Percentiles rank a stretch among this genome's conserved stretches.
Conservation (phyloP, 2,329 filamentous ascomycete genomes). For the Lachnellula willkommii region DNA sequence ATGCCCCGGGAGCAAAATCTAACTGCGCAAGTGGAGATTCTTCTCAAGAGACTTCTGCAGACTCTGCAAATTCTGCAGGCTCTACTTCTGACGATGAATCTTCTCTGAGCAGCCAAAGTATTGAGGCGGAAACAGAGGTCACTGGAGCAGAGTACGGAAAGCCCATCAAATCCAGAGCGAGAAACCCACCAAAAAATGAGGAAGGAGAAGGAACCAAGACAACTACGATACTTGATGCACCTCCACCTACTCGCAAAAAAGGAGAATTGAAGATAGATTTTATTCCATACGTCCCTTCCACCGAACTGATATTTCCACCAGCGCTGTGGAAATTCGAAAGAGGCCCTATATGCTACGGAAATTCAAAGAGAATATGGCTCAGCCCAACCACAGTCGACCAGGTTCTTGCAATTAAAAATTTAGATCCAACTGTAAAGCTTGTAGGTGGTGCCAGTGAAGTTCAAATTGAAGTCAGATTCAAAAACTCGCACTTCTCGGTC, state of each 20-base stretch:
- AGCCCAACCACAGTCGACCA: slow-evolving; percentile 82
- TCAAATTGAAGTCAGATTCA: slow-evolving; percentile 98
- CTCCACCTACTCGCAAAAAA: slow-evolving; percentile 51
- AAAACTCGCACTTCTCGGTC: slow-evolving; percentile 80
- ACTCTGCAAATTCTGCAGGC: slow-evolving; percentile 5
- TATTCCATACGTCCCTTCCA: slow-evolving; percentile 89
- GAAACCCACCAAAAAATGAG: neutral
- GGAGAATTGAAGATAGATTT: slow-evolving; percentile 56
- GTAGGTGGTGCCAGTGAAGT: slow-evolving; percentile 96
- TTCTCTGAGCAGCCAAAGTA: slow-evolving; percentile 8
- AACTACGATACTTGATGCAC: slow-evolving; percentile 11
- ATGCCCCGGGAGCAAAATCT: slow-evolving; percentile 59
- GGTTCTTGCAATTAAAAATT: slow-evolving; percentile 86
- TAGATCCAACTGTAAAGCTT: slow-evolving; percentile 80
- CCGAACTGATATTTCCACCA: slow-evolving; percentile 91
- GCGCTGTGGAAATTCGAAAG: slow-evolving; percentile 76
- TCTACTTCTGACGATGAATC: slow-evolving; percentile 9
- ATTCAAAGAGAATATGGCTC: slow-evolving; percentile 92
- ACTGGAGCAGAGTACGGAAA: slow-evolving; percentile 19
- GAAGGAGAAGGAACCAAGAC: slow-evolving; percentile 14
- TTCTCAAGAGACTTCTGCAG: neutral
- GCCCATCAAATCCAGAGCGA: slow-evolving; percentile 19
- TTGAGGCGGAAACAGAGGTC: slow-evolving; percentile 9
- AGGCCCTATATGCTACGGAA: slow-evolving; percentile 79
- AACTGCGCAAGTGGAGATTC: slow-evolving; percentile 54